Percentiles rank a stretch among this genome's conserved stretches.
These are phyloP conservation scores for Cordyceps tenuipes DNA, from an alignment of 2,329 filamentous ascomycete species.

Conservation along the genomic window DNA sequence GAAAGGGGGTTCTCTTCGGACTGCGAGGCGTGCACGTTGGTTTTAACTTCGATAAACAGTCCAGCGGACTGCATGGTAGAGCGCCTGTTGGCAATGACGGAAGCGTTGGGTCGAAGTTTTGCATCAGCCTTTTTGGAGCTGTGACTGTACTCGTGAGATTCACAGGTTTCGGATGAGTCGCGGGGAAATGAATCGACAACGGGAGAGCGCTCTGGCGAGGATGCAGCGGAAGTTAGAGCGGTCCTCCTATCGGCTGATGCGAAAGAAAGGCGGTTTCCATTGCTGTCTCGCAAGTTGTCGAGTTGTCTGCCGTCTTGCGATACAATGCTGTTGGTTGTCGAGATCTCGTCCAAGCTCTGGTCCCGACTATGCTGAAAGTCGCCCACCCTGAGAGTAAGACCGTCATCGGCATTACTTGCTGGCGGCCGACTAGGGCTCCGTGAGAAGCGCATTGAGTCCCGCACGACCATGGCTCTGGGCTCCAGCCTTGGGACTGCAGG, in stretches of 20 bases:
- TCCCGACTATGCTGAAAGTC: slow-evolving; percentile 28
- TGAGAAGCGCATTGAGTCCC: slow-evolving; percentile 37
- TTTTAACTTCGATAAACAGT: slow-evolving; percentile 33
- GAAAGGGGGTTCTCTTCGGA: slow-evolving; percentile 8
- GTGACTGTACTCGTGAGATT: slow-evolving; percentile 15
- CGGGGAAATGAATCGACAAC: slow-evolving; percentile 40
- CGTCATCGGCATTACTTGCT: slow-evolving; percentile 18
- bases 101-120: slow-evolving; percentile 42
- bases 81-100: slow-evolving; percentile 41
- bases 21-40: slow-evolving; percentile 17
- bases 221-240: slow-evolving; percentile 48
- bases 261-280: slow-evolving; percentile 47
- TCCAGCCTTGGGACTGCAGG: background rate
- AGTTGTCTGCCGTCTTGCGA: slow-evolving; percentile 52
- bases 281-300: slow-evolving; percentile 47
- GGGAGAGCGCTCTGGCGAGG: slow-evolving; percentile 50
- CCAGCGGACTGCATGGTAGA: slow-evolving; percentile 43
- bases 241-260: slow-evolving; percentile 55
- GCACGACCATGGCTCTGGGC: background rate
- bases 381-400: slow-evolving; percentile 14
- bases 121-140: slow-evolving; percentile 24
- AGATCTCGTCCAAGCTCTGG: slow-evolving; percentile 44
- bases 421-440: background rate
- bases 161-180: slow-evolving; percentile 15
- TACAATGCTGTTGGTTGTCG: slow-evolving; percentile 46